phyloP scores from a whole-genome alignment of 371 early-diverging fungal genomes.

The Zopfochytrium polystomum region DNA sequence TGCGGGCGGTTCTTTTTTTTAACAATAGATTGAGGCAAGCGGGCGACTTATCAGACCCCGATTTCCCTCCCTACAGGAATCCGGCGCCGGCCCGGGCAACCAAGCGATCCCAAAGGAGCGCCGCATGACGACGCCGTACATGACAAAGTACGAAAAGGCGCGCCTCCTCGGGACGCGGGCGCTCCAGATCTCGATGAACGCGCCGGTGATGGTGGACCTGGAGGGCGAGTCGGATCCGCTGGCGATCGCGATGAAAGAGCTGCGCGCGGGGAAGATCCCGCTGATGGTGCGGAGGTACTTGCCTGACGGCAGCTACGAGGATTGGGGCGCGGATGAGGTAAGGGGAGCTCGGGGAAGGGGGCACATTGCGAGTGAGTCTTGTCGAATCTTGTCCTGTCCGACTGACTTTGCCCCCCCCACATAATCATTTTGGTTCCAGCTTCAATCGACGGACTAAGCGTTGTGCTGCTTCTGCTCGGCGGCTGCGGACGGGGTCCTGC shows the following conservation, averaged over 20 bases:
- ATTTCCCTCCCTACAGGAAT: background rate
- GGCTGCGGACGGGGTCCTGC: too few species aligned
- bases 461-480: too few species aligned
- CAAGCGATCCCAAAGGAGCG: conserved; percentile 50
- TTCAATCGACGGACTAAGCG: too few species aligned
- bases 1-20: background rate
- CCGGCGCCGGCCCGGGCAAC: conserved; percentile 13
- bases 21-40: too few species aligned
- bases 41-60: background rate
- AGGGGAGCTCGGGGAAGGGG: too few species aligned
- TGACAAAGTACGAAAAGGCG: conserved; percentile 99
- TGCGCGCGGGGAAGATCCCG: conserved; percentile 93
- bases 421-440: too few species aligned
- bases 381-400: too few species aligned
- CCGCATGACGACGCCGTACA: conserved; percentile 93
- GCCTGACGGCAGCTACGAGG: conserved; percentile 97
- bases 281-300: conserved; percentile 93
- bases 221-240: conserved; percentile 97
- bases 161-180: conserved; percentile 84
- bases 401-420: too few species aligned
- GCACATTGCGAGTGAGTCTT: too few species aligned
- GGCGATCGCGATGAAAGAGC: conserved; percentile 97
- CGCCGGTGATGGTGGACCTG: conserved; percentile 97
- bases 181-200: conserved; percentile 77
- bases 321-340: conserved; percentile 96